Evolutionary conservation across 2,329 filamentous ascomycete species (phyloP).

Genomic region (Uncinocarpus reesii): DNA sequence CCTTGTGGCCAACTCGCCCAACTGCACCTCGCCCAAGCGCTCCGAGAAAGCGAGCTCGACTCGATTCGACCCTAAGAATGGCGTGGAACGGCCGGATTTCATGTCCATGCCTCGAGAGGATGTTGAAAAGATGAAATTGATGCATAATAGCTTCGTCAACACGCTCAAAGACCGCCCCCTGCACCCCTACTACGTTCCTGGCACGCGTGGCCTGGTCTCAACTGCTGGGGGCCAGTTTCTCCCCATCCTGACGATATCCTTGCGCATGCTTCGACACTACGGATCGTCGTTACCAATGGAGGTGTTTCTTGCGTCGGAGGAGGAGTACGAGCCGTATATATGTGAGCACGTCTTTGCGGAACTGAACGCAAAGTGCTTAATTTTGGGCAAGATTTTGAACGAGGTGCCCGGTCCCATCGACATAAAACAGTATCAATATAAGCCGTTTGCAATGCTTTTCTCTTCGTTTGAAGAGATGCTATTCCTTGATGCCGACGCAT

Average conservation of each 20-base stretch:
- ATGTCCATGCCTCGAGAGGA: conserved; percentile 25
- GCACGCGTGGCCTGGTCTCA: conserved; percentile 27
- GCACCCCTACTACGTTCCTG: conserved; percentile 17
- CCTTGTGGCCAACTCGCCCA: conserved; percentile 26
- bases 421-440: conserved; percentile 40
- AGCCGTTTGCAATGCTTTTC: conserved; percentile 41
- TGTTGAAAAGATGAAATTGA: conserved; percentile 26
- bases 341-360: conserved; percentile 37
- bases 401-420: conserved; percentile 22
- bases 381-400: conserved; percentile 36
- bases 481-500: conserved; percentile 42
- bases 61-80: conserved; percentile 23
- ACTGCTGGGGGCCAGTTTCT: conserved; percentile 37
- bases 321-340: conserved; percentile 35
- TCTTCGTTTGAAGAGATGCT: conserved; percentile 42
- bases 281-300: conserved; percentile 38
- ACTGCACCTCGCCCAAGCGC: conserved; percentile 23
- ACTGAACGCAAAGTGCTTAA: conserved; percentile 36
- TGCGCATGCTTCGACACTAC: conserved; percentile 38
- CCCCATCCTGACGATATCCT: conserved; percentile 36
- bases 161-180: conserved; percentile 19
- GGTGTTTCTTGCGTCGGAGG: conserved; percentile 35
- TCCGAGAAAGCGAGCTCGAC: conserved; percentile 22
- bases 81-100: conserved; percentile 25
- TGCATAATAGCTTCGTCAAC: conserved; percentile 29